Base-by-base conservation (phyloP, 768 basidiomycete genomes). In the Phanerochaete sordida region DNA sequence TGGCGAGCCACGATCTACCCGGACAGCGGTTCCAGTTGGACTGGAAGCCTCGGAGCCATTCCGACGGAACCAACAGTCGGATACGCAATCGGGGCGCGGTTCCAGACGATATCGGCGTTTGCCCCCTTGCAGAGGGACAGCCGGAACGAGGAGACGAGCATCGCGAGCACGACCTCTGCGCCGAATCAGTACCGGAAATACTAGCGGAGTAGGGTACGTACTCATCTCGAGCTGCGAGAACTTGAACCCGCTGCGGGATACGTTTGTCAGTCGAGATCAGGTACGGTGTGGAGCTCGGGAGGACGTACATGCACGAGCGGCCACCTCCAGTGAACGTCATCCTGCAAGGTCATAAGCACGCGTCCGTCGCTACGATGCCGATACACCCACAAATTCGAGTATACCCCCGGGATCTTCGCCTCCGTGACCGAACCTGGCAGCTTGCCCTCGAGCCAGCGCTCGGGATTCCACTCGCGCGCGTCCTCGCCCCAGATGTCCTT, bases 381-480 rank as follows among this genome's bases (percentile, higher is more conserved):
- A n/a, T n/a, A 19, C 6, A 49, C 76, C 65, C 66, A 79, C 79
- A 78, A 46, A 57, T 77, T 70, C 3, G 78, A 75, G 62, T 81
- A 81, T 7, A 80, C 66, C 0, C 79, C 79, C 1, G 80, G 78
- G 13, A 79, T 69, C 28, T 69, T 74, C 4, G 78, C 77, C 12
- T 74, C 69, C 1, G 57, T 59, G 2, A 81, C 66, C 16, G 64
- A 52, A 6, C 73, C 65, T 5, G 78, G 80, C 15, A 1, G 72
- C 70, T 3, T 69, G 63, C 11, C 26, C n/a, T 35, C 53, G 1
- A 81, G 69, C 81, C 81, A 83, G 26, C 81, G 69, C 63, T 82
- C 79, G 1, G 81, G 81, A 63, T 79, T 81, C 79, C 80, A 82
- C 56, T 80, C 76, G n/a, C 64, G 57, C 1, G 77, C 74, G 60